A percentile compares a stretch with the other conserved stretches of the same genome.
These are phyloP conservation scores for Jacaranda mimosifolia DNA, from an alignment of 257 asterid species.

Conservation along the genomic window DNA sequence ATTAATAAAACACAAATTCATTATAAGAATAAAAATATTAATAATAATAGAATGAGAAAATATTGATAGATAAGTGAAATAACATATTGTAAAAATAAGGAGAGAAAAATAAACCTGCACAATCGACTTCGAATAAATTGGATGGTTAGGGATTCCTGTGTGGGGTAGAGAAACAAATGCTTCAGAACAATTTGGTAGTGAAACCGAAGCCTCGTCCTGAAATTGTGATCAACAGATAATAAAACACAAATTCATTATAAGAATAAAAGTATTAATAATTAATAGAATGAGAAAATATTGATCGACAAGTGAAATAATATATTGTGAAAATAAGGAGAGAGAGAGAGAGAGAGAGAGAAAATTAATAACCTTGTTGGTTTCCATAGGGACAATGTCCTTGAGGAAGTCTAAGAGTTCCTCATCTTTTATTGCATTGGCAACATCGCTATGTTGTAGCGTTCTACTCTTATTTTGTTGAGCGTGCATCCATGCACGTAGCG, in stretches of 20 bases:
- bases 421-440: slow-evolving; percentile 47
- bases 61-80: too few relatives aligned
- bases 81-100: too few relatives aligned
- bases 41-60: too few relatives aligned
- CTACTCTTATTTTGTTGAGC: slow-evolving; percentile 29
- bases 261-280: not conserved
- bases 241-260: not conserved
- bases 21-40: too few relatives aligned
- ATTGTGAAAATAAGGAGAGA: too few relatives aligned
- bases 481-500: slow-evolving; percentile 50
- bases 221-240: not conserved
- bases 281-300: not conserved
- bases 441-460: slow-evolving; percentile 45
- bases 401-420: slow-evolving; percentile 40
- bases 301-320: not conserved
- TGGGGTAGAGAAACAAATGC: slow-evolving; percentile 1
- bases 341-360: not conserved
- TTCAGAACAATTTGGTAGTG: not conserved
- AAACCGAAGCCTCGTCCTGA: slow-evolving; percentile 2
- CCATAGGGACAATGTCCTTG: slow-evolving; percentile 31
- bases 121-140: not conserved
- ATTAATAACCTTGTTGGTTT: slow-evolving; percentile 36
- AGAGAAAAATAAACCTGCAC: too few relatives aligned
- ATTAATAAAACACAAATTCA: too few relatives aligned
- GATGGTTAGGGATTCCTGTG: not conserved